Evolutionary conservation across 1,284 basidiomycete species (phyloP), one percentile per base, ranked within the genome.

Genomic region (Bjerkandera adusta): DNA sequence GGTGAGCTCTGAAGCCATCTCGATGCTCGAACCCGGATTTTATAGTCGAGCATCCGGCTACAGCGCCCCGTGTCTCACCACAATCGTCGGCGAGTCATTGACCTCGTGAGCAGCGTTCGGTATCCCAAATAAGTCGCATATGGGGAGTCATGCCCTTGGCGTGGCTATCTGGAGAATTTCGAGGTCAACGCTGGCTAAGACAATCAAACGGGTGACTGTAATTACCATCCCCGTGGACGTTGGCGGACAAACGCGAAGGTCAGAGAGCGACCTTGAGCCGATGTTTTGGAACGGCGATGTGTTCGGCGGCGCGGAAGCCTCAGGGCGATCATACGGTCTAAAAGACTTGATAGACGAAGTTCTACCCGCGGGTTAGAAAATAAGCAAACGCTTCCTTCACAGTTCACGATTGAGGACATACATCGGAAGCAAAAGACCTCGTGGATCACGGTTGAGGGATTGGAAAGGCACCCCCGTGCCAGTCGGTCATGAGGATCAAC

Each of bases 171-270:
- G 26, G 18, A 29, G 27, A 15, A 10, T 15, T 5, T 43, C 32
- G 21, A 18, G 24, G 21, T n/a, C 27, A 16, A 32, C n/a, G 11
- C 8, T 34, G 20, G 12, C 30, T n/a, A 30, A 26, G 16, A 34
- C 12, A 30, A 29, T 25, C 26, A n/a, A n/a, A n/a, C n/a, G n/a
- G n/a, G n/a, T n/a, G 41, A 22, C 21, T 8, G 30, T 18, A 12
- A 21, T 24, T 16, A 32, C 35, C 18, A 32, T 5, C 30, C 41
- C 15, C 41, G 41, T 43, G 41, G 35, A 20, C 18, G 22, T 13
- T 20, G 21, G 13, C 41, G 41, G 41, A 43, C 29, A 43, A 43
- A 43, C 41, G 26, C 20, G 41, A 43, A 43, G 41, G 12, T 21
- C 26, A 22, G 11, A 18, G 15, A 4, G 30, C 41, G 22, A 32